Evolutionary conservation across 148 eudicot species (phyloP).

Genomic region (Persicaria maculosa): DNA sequence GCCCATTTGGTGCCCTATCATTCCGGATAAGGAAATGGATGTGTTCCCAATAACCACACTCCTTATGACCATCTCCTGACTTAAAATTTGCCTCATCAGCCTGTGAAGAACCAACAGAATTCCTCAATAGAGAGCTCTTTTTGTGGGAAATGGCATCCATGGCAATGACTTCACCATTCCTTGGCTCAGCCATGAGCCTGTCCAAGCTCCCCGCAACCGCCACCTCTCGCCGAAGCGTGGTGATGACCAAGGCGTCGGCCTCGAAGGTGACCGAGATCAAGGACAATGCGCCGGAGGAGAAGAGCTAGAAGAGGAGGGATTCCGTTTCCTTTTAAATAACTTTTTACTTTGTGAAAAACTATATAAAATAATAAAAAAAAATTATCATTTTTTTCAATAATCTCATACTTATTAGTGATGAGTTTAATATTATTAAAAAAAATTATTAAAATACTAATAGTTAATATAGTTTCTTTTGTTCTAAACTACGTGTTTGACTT

Average conservation of each 20-base stretch:
- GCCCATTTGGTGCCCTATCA: slow-evolving; percentile 27
- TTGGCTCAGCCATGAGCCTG: slow-evolving; percentile 25
- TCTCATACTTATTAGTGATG: no score
- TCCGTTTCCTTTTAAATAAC: no score
- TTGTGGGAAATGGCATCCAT: slow-evolving; percentile 53
- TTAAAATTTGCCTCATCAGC: slow-evolving; percentile 2
- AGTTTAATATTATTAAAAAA: no score
- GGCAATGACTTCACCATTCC: slow-evolving; percentile 51
- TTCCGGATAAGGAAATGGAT: slow-evolving; percentile 49
- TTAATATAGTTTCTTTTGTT: no score
- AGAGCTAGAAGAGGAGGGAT: slow-evolving; percentile 46
- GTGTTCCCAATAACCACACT: slow-evolving; percentile 4
- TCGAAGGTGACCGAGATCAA: slow-evolving; percentile 23
- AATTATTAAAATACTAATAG: no score
- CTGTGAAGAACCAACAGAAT: slow-evolving; percentile 14
- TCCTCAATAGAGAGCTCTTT: not conserved
- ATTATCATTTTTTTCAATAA: no score
- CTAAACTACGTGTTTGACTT: no score
- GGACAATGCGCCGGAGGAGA: slow-evolving; percentile 15
- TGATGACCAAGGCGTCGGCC: slow-evolving; percentile 55
- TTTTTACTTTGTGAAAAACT: no score
- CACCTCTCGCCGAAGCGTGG: slow-evolving; percentile 24
- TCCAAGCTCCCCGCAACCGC: slow-evolving; percentile 25
- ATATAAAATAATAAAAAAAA: no score
- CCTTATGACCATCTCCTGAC: not conserved